phyloP scores from a whole-genome alignment of 2,329 filamentous ascomycete genomes.

The Diaporthe capsici region DNA sequence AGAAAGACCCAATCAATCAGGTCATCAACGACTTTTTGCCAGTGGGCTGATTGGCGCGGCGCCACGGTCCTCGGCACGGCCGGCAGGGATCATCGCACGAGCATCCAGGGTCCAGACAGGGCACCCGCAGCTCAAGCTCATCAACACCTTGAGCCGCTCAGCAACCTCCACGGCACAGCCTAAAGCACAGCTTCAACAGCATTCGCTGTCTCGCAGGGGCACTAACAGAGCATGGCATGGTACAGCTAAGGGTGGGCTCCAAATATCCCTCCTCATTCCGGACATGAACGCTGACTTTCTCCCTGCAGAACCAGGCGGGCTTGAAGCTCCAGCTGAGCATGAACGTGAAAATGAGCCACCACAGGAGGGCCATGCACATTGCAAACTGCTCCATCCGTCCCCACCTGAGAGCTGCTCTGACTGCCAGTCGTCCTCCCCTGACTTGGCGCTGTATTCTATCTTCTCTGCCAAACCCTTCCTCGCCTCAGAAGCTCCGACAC shows the following conservation, averaged over 20 bases:
- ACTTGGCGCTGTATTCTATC: neutral
- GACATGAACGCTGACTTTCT: neutral
- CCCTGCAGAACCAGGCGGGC: neutral
- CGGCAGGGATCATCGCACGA: conserved; percentile 15
- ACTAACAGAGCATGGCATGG: neutral
- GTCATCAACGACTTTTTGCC: conserved; percentile 40
- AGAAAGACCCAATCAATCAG: conserved; percentile 15
- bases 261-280: too few relatives aligned
- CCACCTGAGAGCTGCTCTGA: neutral
- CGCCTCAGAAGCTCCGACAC: neutral
- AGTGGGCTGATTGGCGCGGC: conserved; percentile 37
- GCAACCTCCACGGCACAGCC: neutral
- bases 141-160: neutral
- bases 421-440: neutral
- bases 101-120: neutral
- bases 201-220: neutral
- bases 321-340: neutral
- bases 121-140: neutral
- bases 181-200: neutral
- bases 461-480: neutral
- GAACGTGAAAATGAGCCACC: neutral
- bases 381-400: neutral
- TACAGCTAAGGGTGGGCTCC: neutral
- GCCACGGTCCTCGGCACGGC: conserved; percentile 11
- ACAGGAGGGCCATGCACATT: neutral